Conservation (phyloP, 441 rosid genomes). For the Pelargonium cotyledonis region DNA sequence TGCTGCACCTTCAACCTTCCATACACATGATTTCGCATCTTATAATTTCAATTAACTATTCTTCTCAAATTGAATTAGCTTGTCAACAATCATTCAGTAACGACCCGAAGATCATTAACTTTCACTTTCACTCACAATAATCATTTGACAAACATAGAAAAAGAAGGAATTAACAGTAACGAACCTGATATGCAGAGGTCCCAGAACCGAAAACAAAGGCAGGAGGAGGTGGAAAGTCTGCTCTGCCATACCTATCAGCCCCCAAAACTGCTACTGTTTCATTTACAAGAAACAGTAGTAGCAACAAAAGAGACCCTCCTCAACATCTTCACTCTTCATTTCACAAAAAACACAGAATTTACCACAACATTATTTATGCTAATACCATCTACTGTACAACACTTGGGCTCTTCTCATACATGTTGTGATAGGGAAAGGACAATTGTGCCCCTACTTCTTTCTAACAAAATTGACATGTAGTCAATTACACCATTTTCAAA, state of each 20-base stretch:
- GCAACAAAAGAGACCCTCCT: slow-evolving; percentile 1
- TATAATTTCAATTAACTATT: neutral
- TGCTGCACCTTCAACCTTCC: slow-evolving; percentile 23
- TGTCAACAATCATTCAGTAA: neutral
- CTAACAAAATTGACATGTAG: no score
- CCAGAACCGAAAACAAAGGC: slow-evolving; percentile 1
- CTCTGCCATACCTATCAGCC: neutral
- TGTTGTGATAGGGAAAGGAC: no score
- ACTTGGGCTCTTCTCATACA: no score
- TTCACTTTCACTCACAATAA: no score
- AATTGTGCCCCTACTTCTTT: no score
- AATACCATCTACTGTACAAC: no score
- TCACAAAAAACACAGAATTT: neutral
- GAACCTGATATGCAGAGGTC: slow-evolving; percentile 1
- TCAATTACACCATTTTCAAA: no score
- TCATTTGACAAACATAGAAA: neutral
- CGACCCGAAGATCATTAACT: neutral
- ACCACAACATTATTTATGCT: no score
- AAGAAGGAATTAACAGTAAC: neutral
- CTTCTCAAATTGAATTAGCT: no score
- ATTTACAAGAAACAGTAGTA: slow-evolving; percentile 1
- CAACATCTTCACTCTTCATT: neutral
- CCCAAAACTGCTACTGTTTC: neutral
- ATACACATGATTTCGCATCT: neutral
- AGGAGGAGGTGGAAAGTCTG: slow-evolving; percentile 4